These are phyloP conservation scores for Capsicum chinense DNA, from an alignment of 257 asterid species.

Conservation along the genomic window DNA sequence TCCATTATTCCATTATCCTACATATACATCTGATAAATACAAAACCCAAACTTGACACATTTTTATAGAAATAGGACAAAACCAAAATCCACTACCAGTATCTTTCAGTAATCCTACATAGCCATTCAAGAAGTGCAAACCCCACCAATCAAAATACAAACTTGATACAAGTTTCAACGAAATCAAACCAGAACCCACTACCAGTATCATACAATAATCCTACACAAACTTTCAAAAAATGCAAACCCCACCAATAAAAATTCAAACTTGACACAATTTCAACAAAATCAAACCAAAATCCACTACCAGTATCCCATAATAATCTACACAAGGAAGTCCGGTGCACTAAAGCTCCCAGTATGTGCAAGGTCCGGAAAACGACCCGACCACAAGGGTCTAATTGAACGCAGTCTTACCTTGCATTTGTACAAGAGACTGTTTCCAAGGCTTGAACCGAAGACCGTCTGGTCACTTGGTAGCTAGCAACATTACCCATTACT, in stretches of 20 bases:
- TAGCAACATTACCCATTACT: too few relatives aligned
- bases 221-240: not conserved
- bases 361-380: too few relatives aligned
- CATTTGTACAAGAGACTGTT: too few relatives aligned
- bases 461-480: too few relatives aligned
- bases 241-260: not conserved
- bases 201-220: not conserved
- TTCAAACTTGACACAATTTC: not conserved
- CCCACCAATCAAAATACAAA: not conserved
- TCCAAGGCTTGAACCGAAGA: too few relatives aligned
- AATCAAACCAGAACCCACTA: not conserved
- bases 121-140: not conserved
- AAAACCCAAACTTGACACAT: not conserved
- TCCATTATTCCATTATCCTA: conserved; percentile 79
- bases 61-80: too few relatives aligned
- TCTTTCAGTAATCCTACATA: not conserved
- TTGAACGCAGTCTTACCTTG: too few relatives aligned
- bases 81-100: not conserved
- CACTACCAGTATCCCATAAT: not conserved
- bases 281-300: conserved; percentile 42
- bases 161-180: not conserved
- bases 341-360: too few relatives aligned
- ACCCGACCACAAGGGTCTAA: too few relatives aligned
- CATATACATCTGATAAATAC: conserved; percentile 14
- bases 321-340: not conserved